These are phyloP conservation scores for Gleditsia sinensis DNA, from an alignment of 306 rosid species.

Conservation along the genomic window DNA sequence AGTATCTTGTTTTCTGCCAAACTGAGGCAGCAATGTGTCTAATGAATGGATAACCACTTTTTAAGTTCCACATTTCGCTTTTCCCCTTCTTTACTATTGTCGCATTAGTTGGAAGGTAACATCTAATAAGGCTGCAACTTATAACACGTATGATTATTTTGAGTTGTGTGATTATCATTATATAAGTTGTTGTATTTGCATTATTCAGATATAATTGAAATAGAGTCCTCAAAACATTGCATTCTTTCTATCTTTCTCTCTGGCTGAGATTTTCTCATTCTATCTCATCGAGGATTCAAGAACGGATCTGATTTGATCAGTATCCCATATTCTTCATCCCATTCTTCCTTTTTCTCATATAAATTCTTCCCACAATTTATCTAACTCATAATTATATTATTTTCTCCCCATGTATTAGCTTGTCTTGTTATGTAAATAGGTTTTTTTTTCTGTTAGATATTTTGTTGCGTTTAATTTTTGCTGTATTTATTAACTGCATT, in stretches of 20 bases:
- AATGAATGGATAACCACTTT: too few relatives aligned
- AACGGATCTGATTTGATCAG: neutral
- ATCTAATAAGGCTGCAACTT: neutral
- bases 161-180: too few relatives aligned
- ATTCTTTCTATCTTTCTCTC: neutral
- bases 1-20: neutral
- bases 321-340: neutral
- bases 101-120: neutral
- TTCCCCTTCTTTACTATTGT: neutral
- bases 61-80: too few relatives aligned
- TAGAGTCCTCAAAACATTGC: neutral
- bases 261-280: conserved; percentile 4
- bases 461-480: neutral
- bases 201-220: neutral
- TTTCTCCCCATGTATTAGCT: conserved; percentile 16
- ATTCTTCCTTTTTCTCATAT: too few relatives aligned
- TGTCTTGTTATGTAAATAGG: neutral
- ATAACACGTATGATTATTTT: too few relatives aligned
- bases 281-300: too few relatives aligned
- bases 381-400: neutral
- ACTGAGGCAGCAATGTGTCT: neutral
- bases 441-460: neutral
- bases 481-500: neutral
- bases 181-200: neutral
- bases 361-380: neutral